These are phyloP conservation scores for Microbotryum lychnidis-dioicae DNA, from an alignment of 1,284 basidiomycete species.

Conservation along the genomic window DNA sequence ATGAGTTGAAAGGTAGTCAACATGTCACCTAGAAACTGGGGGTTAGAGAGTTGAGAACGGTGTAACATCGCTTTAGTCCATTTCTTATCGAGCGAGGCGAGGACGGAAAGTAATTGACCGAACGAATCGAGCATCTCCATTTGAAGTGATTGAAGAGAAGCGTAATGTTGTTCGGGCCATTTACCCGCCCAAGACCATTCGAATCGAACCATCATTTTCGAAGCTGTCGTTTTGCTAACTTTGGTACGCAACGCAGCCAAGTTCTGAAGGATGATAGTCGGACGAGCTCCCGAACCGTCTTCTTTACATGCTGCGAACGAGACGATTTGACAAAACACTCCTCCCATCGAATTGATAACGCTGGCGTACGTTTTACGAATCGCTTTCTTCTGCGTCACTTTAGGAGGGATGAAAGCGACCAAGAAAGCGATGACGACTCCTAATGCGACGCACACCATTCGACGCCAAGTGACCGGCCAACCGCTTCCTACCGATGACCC, in stretches of 20 bases:
- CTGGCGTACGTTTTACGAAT: conserved; percentile 25
- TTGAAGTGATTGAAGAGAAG: conserved; percentile 12
- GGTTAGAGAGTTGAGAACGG: conserved; percentile 23
- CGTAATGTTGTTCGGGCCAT: conserved; percentile 25
- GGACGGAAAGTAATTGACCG: conserved; percentile 16
- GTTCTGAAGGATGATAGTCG: conserved; percentile 22
- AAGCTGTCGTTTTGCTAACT: conserved; percentile 21
- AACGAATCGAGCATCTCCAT: conserved; percentile 29
- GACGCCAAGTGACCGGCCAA: conserved; percentile 45
- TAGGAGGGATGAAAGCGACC: conserved; percentile 17
- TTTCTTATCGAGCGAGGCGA: conserved; percentile 17
- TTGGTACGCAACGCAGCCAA: conserved; percentile 17
- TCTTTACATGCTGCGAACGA: conserved; percentile 25
- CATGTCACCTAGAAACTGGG: conserved; percentile 23
- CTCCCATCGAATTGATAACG: conserved; percentile 21
- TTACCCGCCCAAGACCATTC: conserved; percentile 19
- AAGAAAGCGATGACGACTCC: conserved; percentile 21
- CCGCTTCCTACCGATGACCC: conserved; percentile 40
- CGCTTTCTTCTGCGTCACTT: conserved; percentile 22
- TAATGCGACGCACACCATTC: conserved; percentile 26
- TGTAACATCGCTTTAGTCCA: conserved; percentile 29
- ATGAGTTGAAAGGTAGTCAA: conserved; percentile 20
- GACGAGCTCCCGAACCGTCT: conserved; percentile 11
- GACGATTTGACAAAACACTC: conserved; percentile 22
- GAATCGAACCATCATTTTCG: conserved; percentile 20